A percentile compares a stretch with the other conserved stretches of the same genome.
Conservation (phyloP, 208 protist species). For the Trypanosoma scelopori region DNA sequence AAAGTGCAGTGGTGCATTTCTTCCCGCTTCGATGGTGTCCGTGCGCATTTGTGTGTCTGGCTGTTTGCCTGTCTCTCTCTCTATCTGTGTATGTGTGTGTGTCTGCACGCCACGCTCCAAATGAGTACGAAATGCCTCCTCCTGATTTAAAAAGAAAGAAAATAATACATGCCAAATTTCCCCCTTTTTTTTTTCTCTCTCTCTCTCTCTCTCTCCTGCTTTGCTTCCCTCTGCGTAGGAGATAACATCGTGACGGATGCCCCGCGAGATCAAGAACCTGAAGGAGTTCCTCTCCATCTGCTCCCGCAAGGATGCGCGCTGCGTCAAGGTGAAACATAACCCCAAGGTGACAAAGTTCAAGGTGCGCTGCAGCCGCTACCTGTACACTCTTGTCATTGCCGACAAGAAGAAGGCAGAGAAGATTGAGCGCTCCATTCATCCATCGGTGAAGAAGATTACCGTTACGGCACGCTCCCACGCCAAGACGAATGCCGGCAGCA, state of each 20-base stretch:
- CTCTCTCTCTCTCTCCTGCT: conserved; percentile 14
- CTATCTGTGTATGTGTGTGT: background rate
- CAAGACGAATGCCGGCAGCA: conserved; percentile 78
- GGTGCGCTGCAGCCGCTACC: conserved; percentile 92
- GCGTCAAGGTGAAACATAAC: conserved; percentile 94
- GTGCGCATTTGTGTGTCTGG: too few species aligned
- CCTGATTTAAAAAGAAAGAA: too few species aligned
- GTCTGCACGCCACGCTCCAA: too few species aligned
- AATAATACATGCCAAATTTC: background rate
- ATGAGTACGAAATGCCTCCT: too few species aligned
- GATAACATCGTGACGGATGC: conserved; percentile 48
- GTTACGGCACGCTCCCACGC: conserved; percentile 83
- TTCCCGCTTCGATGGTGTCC: too few species aligned
- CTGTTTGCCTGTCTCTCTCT: background rate
- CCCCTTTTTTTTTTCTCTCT: conserved; percentile 4
- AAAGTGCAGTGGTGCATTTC: background rate
- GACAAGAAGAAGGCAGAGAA: conserved; percentile 93
- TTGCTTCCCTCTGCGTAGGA: conserved; percentile 17
- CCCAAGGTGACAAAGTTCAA: conserved; percentile 91
- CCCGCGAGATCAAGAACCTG: conserved; percentile 90
- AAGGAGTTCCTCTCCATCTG: conserved; percentile 94
- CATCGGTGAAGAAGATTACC: conserved; percentile 87
- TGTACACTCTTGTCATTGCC: conserved; percentile 90
- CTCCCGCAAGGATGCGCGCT: conserved; percentile 90
- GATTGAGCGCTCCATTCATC: conserved; percentile 91